A percentile compares a stretch with the other conserved stretches of the same genome.
Conservation (phyloP, 108 stramenopile genomes). For the Parietichytrium sp. region DNA sequence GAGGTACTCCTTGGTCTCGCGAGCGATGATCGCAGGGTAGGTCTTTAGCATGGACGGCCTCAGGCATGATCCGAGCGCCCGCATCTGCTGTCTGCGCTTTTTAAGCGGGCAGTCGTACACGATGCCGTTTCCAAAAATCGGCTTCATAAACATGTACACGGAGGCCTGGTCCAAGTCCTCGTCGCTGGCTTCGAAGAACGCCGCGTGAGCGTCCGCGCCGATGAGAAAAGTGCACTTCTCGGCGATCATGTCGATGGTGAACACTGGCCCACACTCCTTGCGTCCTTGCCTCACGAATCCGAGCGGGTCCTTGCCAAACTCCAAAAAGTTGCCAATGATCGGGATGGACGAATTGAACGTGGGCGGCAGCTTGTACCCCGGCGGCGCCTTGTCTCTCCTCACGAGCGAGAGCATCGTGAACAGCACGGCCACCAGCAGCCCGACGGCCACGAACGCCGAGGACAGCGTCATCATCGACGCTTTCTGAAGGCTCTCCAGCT, state of each 20-base stretch:
- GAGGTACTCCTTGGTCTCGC: conserved; percentile 79
- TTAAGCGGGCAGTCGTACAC: conserved; percentile 93
- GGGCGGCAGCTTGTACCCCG: conserved; percentile 35
- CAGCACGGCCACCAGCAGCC: too few species aligned
- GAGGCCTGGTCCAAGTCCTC: conserved; percentile 88
- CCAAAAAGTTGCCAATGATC: conserved; percentile 73
- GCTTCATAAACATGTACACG: conserved; percentile 95
- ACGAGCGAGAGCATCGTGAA: too few species aligned
- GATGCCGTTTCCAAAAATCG: conserved; percentile 89
- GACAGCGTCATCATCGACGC: too few species aligned
- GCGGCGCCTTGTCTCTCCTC: conserved; percentile 22
- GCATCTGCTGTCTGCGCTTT: conserved; percentile 92
- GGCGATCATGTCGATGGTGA: conserved; percentile 71
- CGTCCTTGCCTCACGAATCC: conserved; percentile 81
- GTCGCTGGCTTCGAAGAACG: conserved; percentile 90
- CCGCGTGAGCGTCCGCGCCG: conserved; percentile 88
- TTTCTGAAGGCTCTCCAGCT: too few species aligned
- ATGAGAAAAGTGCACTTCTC: conserved; percentile 92
- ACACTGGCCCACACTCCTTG: conserved; percentile 62
- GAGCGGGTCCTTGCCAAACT: conserved; percentile 83
- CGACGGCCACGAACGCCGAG: too few species aligned
- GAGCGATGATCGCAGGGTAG: conserved; percentile 91
- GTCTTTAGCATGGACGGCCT: conserved; percentile 80
- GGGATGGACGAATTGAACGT: conserved; percentile 54
- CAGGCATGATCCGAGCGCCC: conserved; percentile 88